Percentiles rank a stretch among this genome's conserved stretches.
Evolutionary conservation across 78 protist species (phyloP).

Genomic region (Speleostelium caveatum): DNA sequence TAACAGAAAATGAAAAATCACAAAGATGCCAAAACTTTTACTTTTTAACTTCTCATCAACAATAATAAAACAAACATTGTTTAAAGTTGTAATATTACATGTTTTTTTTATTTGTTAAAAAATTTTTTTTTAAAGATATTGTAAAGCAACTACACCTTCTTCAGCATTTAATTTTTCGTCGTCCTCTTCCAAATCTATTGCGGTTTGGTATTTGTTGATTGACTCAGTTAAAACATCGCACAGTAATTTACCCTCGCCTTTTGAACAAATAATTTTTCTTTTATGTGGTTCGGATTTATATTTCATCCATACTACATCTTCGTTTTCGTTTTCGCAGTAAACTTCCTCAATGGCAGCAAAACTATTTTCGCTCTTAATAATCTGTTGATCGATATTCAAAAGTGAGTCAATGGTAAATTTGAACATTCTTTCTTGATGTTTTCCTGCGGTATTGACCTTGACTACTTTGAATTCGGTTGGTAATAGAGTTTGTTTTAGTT

Average conservation of each 20-base stretch:
- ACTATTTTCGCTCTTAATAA: conserved; percentile 68
- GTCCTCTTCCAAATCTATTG: conserved; percentile 63
- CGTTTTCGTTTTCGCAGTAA: conserved; percentile 21
- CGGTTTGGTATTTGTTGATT: conserved; percentile 61
- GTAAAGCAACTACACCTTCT: conserved; percentile 1
- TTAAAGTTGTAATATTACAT: too few species aligned
- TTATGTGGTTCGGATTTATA: conserved; percentile 59
- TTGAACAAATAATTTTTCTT: conserved; percentile 52
- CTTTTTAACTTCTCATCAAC: too few species aligned
- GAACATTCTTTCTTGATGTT: conserved; percentile 78
- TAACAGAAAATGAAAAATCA: too few species aligned
- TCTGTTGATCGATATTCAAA: conserved; percentile 61
- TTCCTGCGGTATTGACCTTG: conserved; percentile 77
- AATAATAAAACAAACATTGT: too few species aligned
- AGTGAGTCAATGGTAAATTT: conserved; percentile 77
- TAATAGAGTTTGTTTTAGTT: background rate
- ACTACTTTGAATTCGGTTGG: conserved; percentile 68
- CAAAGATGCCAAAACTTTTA: too few species aligned
- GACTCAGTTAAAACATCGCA: conserved; percentile 56
- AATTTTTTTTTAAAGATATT: background rate
- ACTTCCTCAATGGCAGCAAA: conserved; percentile 85
- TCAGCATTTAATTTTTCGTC: conserved; percentile 32
- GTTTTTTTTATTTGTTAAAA: too few species aligned
- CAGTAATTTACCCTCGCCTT: conserved; percentile 63
- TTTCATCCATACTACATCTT: conserved; percentile 74